Evolutionary conservation across 345 rosid genomes (phyloP), one percentile per base, ranked within the genome.

Genomic region (Eutrema yunnanense): DNA sequence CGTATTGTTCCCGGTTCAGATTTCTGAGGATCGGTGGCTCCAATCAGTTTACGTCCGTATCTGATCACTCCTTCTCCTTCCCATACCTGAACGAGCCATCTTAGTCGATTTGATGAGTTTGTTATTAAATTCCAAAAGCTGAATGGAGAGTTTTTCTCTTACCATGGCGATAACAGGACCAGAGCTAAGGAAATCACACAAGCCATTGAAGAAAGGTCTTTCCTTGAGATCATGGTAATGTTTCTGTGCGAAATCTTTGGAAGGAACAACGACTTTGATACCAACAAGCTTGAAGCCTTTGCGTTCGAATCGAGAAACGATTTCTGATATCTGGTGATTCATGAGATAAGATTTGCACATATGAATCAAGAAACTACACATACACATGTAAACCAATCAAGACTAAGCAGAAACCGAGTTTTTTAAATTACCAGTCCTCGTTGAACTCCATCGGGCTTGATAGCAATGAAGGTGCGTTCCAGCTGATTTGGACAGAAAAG

Each of bases 91-190:
- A 60, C 92, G 97, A 62, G 99, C 38, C 61, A 41, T 63, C 42
- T 34, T n/a, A 55, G 5, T 64, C 52, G 7, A 48, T 38, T 16
- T 19, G 6, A 11, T 37, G 34, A 58, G 58, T 29, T 63, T 51
- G 34, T 47, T 2, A 36, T 27, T 57, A 40, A 41, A 62, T 6
- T 4, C 19, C 3, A 2, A 44, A 52, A 57, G 2, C 0, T 8
- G 2, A 3, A 16, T 44, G 56, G 8, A 38, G 27, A 12, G 27
- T 2, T 16, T 60, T 65, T 78, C 27, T 72, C 78, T 68, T 79
- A 95, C 99, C 99, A 95, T 89, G 69, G 96, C 97, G 69, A 95
- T 7, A 66, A 90, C 97, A n/a, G 99, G 99, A 29, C 99, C 99
- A 11, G 99, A 95, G 93, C 99, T 92, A 58, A 95, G 96, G 89